A percentile compares a stretch with the other conserved stretches of the same genome.
Conservation (phyloP, 2,329 filamentous ascomycete species). For the Rasamsonia emersonii region DNA sequence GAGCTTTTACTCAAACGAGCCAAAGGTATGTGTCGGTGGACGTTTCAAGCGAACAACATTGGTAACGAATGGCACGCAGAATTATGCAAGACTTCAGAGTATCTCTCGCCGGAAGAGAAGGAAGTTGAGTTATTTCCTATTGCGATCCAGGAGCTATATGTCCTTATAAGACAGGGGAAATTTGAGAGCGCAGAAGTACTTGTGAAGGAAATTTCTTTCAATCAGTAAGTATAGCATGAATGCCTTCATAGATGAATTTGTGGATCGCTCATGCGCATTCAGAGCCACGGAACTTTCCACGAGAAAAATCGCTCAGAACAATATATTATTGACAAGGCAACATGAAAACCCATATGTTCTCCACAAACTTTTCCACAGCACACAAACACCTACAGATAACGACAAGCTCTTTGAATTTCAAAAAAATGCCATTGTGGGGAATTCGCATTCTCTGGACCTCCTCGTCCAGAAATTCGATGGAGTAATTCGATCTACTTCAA, state of each 20-base stretch:
- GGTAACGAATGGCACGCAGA: constrained; percentile 26
- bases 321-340: constrained; percentile 42
- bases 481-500: constrained; percentile 47
- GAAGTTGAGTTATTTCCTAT: constrained; percentile 53
- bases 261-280: constrained; percentile 9
- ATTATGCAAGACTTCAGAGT: constrained; percentile 51
- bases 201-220: constrained; percentile 41
- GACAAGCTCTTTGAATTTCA: constrained; percentile 55
- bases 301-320: constrained; percentile 52
- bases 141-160: constrained; percentile 52
- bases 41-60: too few species aligned
- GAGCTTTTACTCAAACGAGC: constrained; percentile 53
- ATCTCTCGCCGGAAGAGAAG: constrained; percentile 52
- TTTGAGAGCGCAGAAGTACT: constrained; percentile 48
- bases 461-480: constrained; percentile 52
- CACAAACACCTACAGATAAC: constrained; percentile 36
- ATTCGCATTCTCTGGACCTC: constrained; percentile 50
- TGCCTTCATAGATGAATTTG: too few species aligned
- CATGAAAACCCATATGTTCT: constrained; percentile 49
- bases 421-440: constrained; percentile 43
- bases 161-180: constrained; percentile 47
- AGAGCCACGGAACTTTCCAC: constrained; percentile 52
- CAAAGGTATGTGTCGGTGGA: constrained; percentile 44
- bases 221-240: constrained; percentile 44
- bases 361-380: constrained; percentile 48